Evolutionary conservation across 345 rosid genomes (phyloP).

Genomic region (Theobroma cacao): DNA sequence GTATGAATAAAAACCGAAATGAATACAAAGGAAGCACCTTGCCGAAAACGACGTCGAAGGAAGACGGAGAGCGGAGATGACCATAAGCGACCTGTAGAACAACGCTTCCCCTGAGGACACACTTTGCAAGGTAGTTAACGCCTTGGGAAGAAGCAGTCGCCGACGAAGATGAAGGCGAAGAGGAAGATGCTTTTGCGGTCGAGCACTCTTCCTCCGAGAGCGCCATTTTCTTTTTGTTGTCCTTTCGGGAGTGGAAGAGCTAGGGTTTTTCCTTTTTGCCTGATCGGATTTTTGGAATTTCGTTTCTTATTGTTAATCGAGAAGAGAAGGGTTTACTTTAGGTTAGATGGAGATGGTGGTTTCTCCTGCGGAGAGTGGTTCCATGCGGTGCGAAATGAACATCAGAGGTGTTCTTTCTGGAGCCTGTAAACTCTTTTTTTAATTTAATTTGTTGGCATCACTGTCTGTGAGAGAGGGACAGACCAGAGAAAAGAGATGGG

Average conservation of each 20-base stretch:
- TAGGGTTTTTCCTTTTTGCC: slow-evolving; percentile 16
- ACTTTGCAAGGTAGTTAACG: slow-evolving; percentile 79
- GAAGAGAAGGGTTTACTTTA: not conserved
- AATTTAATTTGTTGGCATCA: not conserved
- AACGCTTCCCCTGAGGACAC: slow-evolving; percentile 81
- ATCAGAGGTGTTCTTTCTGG: not conserved
- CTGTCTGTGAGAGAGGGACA: no score
- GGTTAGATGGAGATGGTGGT: not conserved
- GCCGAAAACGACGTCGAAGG: slow-evolving; percentile 80
- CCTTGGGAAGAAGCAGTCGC: slow-evolving; percentile 43
- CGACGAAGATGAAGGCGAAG: slow-evolving; percentile 51
- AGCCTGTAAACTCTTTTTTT: not conserved
- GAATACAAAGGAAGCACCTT: slow-evolving; percentile 45
- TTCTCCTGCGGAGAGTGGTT: not conserved
- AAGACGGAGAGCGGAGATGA: slow-evolving; percentile 65
- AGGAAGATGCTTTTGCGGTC: slow-evolving; percentile 58
- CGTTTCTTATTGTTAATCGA: not conserved
- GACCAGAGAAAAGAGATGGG: no score
- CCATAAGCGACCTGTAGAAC: slow-evolving; percentile 83
- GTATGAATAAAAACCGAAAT: not conserved
- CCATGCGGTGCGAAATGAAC: not conserved
- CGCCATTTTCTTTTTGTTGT: slow-evolving; percentile 46
- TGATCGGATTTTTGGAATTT: not conserved
- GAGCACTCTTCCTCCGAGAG: slow-evolving; percentile 94
- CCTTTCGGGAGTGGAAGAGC: not conserved